Evolutionary conservation across 805 yeast genomes (phyloP).

Genomic region (baker's yeast (Saccharomyces cerevisiae)): DNA sequence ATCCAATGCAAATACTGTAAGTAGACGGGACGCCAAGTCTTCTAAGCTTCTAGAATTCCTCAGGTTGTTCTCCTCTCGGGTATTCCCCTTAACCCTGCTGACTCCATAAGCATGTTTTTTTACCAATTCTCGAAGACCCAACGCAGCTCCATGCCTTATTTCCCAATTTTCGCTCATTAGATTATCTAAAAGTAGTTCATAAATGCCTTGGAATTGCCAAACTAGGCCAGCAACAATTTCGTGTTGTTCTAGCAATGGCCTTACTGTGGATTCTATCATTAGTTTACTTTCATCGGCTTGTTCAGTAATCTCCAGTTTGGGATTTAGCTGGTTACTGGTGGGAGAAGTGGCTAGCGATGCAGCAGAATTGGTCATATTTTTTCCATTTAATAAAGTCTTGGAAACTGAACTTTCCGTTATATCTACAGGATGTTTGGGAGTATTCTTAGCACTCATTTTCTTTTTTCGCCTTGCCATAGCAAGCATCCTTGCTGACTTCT

Average conservation of each 20-base stretch:
- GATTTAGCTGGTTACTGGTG: slow-evolving; percentile 21
- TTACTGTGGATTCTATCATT: slow-evolving; percentile 71
- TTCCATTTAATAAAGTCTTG: slow-evolving; percentile 28
- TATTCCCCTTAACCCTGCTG: slow-evolving; percentile 65
- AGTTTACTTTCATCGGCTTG: slow-evolving; percentile 75
- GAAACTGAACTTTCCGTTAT: slow-evolving; percentile 65
- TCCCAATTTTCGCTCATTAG: slow-evolving; percentile 88
- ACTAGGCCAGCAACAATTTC: slow-evolving; percentile 63
- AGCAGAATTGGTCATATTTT: slow-evolving; percentile 18
- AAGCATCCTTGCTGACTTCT: slow-evolving; percentile 65
- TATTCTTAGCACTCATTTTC: slow-evolving; percentile 54
- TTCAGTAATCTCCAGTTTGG: slow-evolving; percentile 56
- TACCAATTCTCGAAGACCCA: slow-evolving; percentile 71
- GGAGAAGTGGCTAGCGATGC: slow-evolving; percentile 15
- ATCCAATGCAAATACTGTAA: slow-evolving; percentile 85
- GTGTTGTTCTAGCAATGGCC: slow-evolving; percentile 63
- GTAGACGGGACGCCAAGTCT: slow-evolving; percentile 76
- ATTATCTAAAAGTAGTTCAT: slow-evolving; percentile 70
- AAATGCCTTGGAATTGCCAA: slow-evolving; percentile 94
- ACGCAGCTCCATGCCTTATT: slow-evolving; percentile 87
- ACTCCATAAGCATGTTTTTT: slow-evolving; percentile 80
- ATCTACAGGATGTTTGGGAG: slow-evolving; percentile 49
- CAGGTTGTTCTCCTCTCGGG: slow-evolving; percentile 51
- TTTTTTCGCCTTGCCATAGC: slow-evolving; percentile 94
- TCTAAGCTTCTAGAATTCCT: slow-evolving; percentile 68